Evolutionary conservation across 495 filamentous ascomycete species (phyloP), one percentile per base, ranked within the genome.

Genomic region (Penicillium coffeae): DNA sequence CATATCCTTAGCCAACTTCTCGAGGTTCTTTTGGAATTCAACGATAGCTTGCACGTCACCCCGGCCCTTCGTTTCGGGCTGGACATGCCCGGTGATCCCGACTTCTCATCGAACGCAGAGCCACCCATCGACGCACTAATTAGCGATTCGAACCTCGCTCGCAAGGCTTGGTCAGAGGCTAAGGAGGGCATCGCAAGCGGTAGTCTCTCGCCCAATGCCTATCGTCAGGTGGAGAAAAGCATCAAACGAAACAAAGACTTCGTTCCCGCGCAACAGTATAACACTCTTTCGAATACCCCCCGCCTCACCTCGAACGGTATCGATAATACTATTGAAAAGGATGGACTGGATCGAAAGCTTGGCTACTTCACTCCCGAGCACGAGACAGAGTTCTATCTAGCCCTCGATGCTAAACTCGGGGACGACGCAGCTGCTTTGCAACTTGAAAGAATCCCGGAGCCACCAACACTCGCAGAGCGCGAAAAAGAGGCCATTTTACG

Each of bases 11-110:
- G 86, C 48, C 85, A 86, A 53, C 69, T 94, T 12, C 79, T 96
- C 19, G 93, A 96, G 55, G 71, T 96, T 21, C 79, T 93, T 20
- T 75, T 93, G 39, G 91, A 95, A 52, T 80, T 95, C 56, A 96
- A 96, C 65, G 82, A 87, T 16, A 85, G 79, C 32, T 64, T 80
- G 3, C 87, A 88, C 60, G 79, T 96, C 21, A 81, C 88, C 5
- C 77, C 86, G 19, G 74, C 84, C 41, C 74, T 86, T 52, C 87
- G 89, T 55, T 89, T 88, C 65, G 69, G 84, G 54, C 55, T 78
- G 67, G 56, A 62, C 56, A 62, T 73, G 44, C 72, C 76, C 27
- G 69, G 52, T 21, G 65, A 76, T 49, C 59, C 66, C 40, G 56
- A 67, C 43, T 65, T 66, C 44, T 48, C 69, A 10, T 60, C 72